Evolutionary conservation across 2,329 filamentous ascomycete species (phyloP).

Genomic region (Pseudovirgaria hyperparasitica): DNA sequence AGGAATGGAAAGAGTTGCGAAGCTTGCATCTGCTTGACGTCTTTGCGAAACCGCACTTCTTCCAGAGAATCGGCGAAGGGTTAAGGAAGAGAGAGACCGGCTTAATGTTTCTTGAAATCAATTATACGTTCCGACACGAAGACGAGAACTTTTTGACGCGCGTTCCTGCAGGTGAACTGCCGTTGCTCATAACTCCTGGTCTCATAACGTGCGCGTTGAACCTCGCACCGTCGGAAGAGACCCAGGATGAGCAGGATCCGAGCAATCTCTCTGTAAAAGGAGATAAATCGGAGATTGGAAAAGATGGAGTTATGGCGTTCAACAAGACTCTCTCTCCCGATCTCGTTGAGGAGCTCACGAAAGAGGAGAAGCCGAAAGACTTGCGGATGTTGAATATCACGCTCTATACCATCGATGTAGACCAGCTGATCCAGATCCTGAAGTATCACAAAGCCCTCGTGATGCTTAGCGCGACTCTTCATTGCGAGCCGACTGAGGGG

Average conservation of each 20-base stretch:
- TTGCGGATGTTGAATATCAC: constrained; percentile 27
- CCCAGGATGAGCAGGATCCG: constrained; percentile 10
- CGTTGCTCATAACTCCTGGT: constrained; percentile 21
- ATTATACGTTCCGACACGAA: constrained; percentile 34
- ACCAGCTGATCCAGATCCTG: constrained; percentile 22
- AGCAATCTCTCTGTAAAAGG: constrained; percentile 12
- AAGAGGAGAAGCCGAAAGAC: constrained; percentile 19
- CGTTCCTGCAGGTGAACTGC: constrained; percentile 25
- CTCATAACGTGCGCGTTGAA: constrained; percentile 27
- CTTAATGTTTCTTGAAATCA: constrained; percentile 33
- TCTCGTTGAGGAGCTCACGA: constrained; percentile 20
- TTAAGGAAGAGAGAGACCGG: constrained; percentile 11
- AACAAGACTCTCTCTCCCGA: constrained; percentile 15
- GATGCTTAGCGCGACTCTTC: constrained; percentile 25
- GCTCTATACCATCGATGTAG: constrained; percentile 26
- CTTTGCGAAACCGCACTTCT: constrained; percentile 31
- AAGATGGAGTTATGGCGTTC: constrained; percentile 24
- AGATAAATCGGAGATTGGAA: constrained; percentile 15
- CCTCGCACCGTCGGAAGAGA: constrained; percentile 19
- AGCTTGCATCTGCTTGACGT: constrained; percentile 37
- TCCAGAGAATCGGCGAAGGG: constrained; percentile 14
- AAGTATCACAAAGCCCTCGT: constrained; percentile 23
- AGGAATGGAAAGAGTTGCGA: constrained; percentile 18
- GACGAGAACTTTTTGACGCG: constrained; percentile 29
- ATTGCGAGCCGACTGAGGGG: constrained; percentile 21